Evolutionary conservation across 805 yeast genomes (phyloP).

Genomic region (Zygoascus ofunaensis): DNA sequence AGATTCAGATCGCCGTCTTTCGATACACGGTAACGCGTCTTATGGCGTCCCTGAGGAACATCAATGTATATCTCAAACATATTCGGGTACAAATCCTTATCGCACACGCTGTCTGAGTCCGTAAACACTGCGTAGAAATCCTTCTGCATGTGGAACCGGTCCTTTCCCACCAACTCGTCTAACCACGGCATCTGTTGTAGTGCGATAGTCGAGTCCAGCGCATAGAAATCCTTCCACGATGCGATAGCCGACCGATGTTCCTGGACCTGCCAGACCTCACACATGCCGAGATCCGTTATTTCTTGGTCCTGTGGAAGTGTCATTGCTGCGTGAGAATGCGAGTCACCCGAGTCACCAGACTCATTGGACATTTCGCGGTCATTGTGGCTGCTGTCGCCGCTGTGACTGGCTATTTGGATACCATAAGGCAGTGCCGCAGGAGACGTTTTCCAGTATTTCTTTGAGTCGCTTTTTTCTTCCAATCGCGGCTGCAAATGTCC

Average conservation of each 20-base stretch:
- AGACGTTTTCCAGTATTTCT: neutral
- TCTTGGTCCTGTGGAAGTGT: neutral
- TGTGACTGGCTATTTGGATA: neutral
- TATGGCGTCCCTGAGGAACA: constrained; percentile 3
- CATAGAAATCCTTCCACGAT: constrained; percentile 28
- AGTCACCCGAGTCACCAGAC: no score
- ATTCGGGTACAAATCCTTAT: neutral
- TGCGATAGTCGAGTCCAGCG: constrained; percentile 18
- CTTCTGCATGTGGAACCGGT: neutral
- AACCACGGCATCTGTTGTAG: constrained; percentile 16
- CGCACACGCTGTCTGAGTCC: constrained; percentile 4
- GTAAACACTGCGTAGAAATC: constrained; percentile 16
- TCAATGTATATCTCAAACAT: constrained; percentile 4
- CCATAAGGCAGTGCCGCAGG: neutral
- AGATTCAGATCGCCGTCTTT: neutral
- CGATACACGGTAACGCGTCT: constrained; percentile 1
- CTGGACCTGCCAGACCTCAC: neutral
- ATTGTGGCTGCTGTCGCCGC: no score
- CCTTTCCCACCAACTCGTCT: neutral
- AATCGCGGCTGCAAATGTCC: neutral
- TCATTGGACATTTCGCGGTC: no score
- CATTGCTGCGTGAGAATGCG: no score
- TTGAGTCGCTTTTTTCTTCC: neutral
- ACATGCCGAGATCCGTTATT: neutral
- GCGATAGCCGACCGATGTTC: constrained; percentile 18